Conservation (phyloP, 768 basidiomycete genomes). For the Amanita phalloides region DNA sequence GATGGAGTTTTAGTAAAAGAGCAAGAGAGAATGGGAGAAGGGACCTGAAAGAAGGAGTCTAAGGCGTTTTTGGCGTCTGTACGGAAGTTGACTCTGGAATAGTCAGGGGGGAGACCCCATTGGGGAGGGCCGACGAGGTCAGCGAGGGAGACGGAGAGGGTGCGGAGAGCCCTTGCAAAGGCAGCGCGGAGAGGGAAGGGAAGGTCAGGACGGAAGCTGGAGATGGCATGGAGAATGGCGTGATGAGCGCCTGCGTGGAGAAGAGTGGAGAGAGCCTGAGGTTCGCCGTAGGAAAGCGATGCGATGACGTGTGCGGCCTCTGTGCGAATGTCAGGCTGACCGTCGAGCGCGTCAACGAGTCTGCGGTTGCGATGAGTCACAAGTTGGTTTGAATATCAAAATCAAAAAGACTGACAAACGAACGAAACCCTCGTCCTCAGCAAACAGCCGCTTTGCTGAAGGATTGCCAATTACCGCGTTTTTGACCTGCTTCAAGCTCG, state of each 20-base stretch:
- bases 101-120: conserved; percentile 47
- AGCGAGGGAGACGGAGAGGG: conserved; percentile 46
- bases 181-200: conserved; percentile 37
- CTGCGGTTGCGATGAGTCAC: conserved; percentile 19
- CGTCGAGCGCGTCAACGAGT: conserved; percentile 50
- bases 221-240: conserved; percentile 53
- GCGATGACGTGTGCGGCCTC: conserved; percentile 71
- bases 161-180: conserved; percentile 51
- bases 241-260: conserved; percentile 46
- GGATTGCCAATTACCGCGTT: conserved; percentile 77
- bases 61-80: conserved; percentile 47
- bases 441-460: conserved; percentile 50
- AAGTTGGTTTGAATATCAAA: too few relatives aligned
- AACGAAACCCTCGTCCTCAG: conserved; percentile 45
- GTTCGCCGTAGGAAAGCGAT: conserved; percentile 53
- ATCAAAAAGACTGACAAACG: conserved; percentile 28
- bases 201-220: conserved; percentile 30
- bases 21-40: conserved; percentile 6
- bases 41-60: conserved; percentile 50
- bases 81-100: conserved; percentile 22
- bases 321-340: conserved; percentile 40
- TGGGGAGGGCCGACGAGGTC: conserved; percentile 62
- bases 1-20: neutral
- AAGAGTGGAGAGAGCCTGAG: conserved; percentile 45
- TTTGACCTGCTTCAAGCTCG: conserved; percentile 55